phyloP scores from a whole-genome alignment of 2,329 filamentous ascomycete species.

The Truncatella angustata region DNA sequence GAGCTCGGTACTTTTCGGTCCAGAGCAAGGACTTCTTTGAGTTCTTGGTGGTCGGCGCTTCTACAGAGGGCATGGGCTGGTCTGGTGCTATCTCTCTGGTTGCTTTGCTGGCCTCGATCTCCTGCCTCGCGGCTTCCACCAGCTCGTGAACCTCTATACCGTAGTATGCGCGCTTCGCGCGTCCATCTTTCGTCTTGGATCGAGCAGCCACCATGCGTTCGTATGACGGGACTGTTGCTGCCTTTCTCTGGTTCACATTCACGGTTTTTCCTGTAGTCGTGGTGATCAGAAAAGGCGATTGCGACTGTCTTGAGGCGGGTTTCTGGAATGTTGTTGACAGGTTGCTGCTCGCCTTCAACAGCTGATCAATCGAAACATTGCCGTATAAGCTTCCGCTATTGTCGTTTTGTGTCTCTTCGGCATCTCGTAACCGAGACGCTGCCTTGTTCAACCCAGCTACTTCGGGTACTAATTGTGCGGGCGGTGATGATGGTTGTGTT shows the following conservation, averaged over 20 bases:
- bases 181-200: conserved; percentile 64
- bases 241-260: conserved; percentile 54
- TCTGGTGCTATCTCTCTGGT: conserved; percentile 22
- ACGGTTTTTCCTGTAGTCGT: conserved; percentile 58
- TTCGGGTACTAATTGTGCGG: conserved; percentile 11
- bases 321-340: conserved; percentile 20
- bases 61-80: conserved; percentile 41
- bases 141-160: conserved; percentile 88
- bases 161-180: conserved; percentile 77
- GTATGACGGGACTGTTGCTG: conserved; percentile 50
- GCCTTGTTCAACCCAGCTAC: conserved; percentile 7
- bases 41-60: conserved; percentile 35
- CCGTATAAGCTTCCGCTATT: neutral
- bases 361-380: conserved; percentile 14
- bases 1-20: conserved; percentile 96
- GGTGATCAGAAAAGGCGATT: conserved; percentile 38
- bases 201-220: conserved; percentile 67
- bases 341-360: conserved; percentile 17
- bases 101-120: conserved; percentile 42
- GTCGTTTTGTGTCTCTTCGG: neutral
- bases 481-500: conserved; percentile 23
- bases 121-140: conserved; percentile 67
- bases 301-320: conserved; percentile 18
- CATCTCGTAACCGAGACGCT: neutral
- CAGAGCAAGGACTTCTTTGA: conserved; percentile 65